Evolutionary conservation across 73 alveolate species (phyloP), one percentile per base, ranked within the genome.

Genomic region (Blepharisma stoltei): DNA sequence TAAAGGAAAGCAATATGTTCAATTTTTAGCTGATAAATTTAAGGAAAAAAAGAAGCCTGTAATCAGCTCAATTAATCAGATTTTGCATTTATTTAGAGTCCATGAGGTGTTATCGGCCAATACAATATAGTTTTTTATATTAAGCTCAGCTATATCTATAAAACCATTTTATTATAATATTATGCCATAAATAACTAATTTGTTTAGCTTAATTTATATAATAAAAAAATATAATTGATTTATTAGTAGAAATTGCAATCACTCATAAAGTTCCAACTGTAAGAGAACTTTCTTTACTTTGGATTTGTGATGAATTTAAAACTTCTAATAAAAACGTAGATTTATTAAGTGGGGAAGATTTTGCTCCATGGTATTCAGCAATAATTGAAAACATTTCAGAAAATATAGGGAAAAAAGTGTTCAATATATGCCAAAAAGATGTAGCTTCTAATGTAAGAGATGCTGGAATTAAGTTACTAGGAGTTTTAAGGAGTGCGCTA

Each of bases 1-100:
- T 25, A 60, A 60, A 25, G 37, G 14, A 18, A 60, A 60, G 73
- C 73, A 60, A 2, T 60, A 18, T 25, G 23, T 60, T 60, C 73
- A 60, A 47, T 60, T 60, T 60, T 38, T 60, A 14, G 14, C 73
- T 14, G 73, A 60, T 25, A 60, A 60, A 38, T 60, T 60, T 25
- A 60, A 60, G 23, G 73, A 60, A 60, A 60, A 60, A 25, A 60
- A 60, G 46, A n/a, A 25, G 14, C 14, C 48, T 60, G 11, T 60
- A 5, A 60, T 60, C 23, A n/a, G 23, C 38, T 20, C 73, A 3
- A 25, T 25, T 60, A 14, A 8, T 25, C 38, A 60, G 14, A 60
- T 60, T 9, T 38, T 60, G n/a, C 73, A 60, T 25, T 25, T 60
- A 25, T 60, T 60, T 4, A n/a, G 73, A 14, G 46, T 60, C 23